Evolutionary conservation across 2,329 filamentous ascomycete species (phyloP).

Genomic region (Trichoderma atroviride): DNA sequence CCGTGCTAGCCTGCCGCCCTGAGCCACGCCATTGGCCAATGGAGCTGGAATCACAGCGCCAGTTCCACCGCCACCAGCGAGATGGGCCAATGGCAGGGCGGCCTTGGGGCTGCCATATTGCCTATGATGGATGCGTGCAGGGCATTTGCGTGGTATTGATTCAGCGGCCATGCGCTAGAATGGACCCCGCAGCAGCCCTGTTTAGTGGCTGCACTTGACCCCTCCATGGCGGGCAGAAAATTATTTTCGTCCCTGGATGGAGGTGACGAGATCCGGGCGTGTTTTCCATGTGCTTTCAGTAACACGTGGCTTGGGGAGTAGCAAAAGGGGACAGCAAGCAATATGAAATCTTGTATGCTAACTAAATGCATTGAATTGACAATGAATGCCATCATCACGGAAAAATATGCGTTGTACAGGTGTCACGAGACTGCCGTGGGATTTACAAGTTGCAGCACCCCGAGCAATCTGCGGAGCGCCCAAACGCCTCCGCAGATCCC

Average conservation of each 20-base stretch:
- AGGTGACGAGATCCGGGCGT: background rate
- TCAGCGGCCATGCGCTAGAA: slow-evolving; percentile 6
- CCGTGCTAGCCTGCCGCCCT: slow-evolving; percentile 1
- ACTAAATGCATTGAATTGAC: background rate
- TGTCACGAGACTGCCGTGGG: slow-evolving; percentile 3
- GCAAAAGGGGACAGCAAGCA: background rate
- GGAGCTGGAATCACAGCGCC: slow-evolving; percentile 1
- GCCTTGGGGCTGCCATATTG: background rate
- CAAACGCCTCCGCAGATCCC: slow-evolving; percentile 24
- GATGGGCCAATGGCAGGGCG: slow-evolving; percentile 16
- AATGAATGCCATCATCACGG: background rate
- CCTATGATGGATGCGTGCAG: slow-evolving; percentile 26
- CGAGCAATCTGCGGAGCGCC: background rate
- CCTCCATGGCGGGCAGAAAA: slow-evolving; percentile 9
- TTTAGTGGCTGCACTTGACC: background rate
- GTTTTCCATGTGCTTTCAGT: background rate
- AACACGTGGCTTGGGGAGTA: background rate
- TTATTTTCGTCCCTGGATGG: background rate
- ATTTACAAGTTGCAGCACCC: background rate
- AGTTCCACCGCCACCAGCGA: slow-evolving; percentile 24
- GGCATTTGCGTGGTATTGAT: slow-evolving; percentile 11
- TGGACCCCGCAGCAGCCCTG: slow-evolving; percentile 21
- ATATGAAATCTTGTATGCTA: background rate
- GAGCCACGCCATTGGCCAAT: slow-evolving; percentile 28
- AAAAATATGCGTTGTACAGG: background rate